Evolutionary conservation across 2,329 filamentous ascomycete genomes (phyloP).

Genomic region (Aureobasidium leucospermi): DNA sequence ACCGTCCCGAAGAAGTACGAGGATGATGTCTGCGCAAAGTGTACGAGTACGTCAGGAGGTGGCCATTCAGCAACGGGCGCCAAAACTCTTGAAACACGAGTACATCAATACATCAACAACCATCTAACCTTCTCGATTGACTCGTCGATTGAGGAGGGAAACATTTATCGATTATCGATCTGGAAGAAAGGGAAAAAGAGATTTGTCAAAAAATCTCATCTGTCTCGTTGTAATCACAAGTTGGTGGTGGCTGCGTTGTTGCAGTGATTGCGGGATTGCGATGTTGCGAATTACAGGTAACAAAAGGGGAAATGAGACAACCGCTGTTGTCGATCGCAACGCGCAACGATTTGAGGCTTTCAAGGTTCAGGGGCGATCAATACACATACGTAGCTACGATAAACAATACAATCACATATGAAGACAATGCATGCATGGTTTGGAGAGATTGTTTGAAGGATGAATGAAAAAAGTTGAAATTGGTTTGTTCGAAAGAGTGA

Average conservation of each 20-base stretch:
- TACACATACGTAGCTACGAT: not conserved
- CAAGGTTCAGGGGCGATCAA: not conserved
- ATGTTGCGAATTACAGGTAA: not conserved
- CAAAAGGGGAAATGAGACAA: conserved; percentile 7
- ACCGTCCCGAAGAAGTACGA: no score
- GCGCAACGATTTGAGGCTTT: not conserved
- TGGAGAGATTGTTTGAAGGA: not conserved
- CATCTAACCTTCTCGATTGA: not conserved
- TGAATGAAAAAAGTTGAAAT: not conserved
- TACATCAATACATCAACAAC: not conserved
- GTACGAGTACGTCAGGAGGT: not conserved
- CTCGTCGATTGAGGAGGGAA: not conserved
- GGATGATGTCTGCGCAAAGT: not conserved
- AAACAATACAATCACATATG: not conserved
- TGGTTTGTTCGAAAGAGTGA: conserved; percentile 8
- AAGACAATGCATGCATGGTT: not conserved
- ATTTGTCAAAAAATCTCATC: not conserved
- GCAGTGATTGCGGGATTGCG: conserved; percentile 3
- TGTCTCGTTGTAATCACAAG: not conserved
- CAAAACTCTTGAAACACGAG: not conserved
- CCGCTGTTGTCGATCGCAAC: not conserved
- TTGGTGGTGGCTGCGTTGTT: conserved; percentile 1
- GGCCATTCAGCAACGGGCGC: not conserved
- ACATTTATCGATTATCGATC: not conserved
- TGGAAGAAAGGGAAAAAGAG: not conserved